A percentile compares a stretch with the other conserved stretches of the same genome.
These are phyloP conservation scores for Talaromyces sp. DNA, from an alignment of 2,329 filamentous ascomycete genomes.

Conservation along the genomic window DNA sequence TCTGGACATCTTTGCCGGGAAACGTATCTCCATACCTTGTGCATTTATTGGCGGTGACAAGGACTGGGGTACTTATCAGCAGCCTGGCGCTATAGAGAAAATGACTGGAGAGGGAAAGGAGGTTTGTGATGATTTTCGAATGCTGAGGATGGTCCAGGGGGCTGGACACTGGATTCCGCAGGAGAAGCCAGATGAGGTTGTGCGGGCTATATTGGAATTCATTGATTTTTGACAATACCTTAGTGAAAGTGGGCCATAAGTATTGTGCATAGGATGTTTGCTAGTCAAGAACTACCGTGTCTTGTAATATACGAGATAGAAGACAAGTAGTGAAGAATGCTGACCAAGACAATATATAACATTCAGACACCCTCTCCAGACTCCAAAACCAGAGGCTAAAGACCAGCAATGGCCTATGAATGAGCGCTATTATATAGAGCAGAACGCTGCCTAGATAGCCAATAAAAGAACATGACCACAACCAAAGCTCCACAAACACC, in stretches of 20 bases:
- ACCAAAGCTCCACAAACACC: not conserved
- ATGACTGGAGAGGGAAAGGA: constrained; percentile 40
- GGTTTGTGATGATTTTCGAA: constrained; percentile 54
- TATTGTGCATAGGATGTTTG: not conserved
- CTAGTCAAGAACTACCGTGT: not conserved
- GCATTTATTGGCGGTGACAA: constrained; percentile 59
- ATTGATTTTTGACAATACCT: constrained; percentile 14
- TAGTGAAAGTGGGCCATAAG: not conserved
- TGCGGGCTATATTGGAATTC: constrained; percentile 48
- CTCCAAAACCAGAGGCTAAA: not conserved
- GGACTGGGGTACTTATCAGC: constrained; percentile 68
- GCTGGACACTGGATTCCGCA: constrained; percentile 71
- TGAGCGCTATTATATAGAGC: not conserved
- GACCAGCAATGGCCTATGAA: not conserved
- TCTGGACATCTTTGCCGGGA: constrained; percentile 57
- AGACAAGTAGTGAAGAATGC: not conserved
- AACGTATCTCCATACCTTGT: constrained; percentile 59
- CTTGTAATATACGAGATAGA: not conserved
- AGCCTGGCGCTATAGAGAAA: constrained; percentile 61
- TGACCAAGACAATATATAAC: not conserved
- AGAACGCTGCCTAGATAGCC: not conserved
- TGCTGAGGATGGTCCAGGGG: constrained; percentile 53
- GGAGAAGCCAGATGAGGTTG: constrained; percentile 58
- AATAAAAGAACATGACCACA: not conserved
- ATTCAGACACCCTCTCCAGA: not conserved